Evolutionary conservation across 371 early-diverging fungal species (phyloP), one percentile per base, ranked within the genome.

Genomic region (Rhizopus microsporus): DNA sequence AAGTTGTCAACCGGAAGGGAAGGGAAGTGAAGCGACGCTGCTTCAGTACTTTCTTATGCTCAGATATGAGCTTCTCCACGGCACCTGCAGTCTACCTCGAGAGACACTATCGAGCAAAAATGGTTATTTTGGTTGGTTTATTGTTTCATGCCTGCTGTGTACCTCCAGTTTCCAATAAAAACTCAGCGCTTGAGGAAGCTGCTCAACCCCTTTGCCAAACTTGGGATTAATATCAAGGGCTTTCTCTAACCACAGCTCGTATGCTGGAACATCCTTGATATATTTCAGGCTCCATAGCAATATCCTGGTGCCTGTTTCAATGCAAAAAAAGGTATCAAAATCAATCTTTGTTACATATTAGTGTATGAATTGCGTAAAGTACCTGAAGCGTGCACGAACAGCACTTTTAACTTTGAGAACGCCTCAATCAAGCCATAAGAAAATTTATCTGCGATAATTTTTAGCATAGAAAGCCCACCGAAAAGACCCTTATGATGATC

Each of bases 241-340:
- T 13, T 43, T 32, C 30, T 56, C 56, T 37, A 47, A 29, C 48
- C 48, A 56, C 5, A 56, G 48, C 37, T 47, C 48, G n/a, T 56
- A 56, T 4, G 48, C 56, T 7, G 35, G 48, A 6, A 29, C 38
- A 37, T 47, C 56, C 47, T n/a, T 4, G 29, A 38, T n/a, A 56
- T 34, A 46, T 9, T 38, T 35, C 47, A 56, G 17, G 23, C 56
- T 56, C 56, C 39, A 56, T n/a, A n/a, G n/a, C n/a, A n/a, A n/a
- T n/a, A n/a, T n/a, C n/a, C n/a, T n/a, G n/a, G n/a, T n/a, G n/a
- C n/a, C n/a, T n/a, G n/a, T 40, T n/a, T n/a, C n/a, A n/a, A n/a
- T n/a, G n/a, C n/a, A n/a, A n/a, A n/a, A n/a, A n/a, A n/a, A n/a
- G n/a, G n/a, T n/a, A n/a, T n/a, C n/a, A n/a, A n/a, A n/a, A n/a